Percentiles rank a stretch among this genome's conserved stretches.
Conservation (phyloP, 179 eudicot species). For the Spinacia oleracea region DNA sequence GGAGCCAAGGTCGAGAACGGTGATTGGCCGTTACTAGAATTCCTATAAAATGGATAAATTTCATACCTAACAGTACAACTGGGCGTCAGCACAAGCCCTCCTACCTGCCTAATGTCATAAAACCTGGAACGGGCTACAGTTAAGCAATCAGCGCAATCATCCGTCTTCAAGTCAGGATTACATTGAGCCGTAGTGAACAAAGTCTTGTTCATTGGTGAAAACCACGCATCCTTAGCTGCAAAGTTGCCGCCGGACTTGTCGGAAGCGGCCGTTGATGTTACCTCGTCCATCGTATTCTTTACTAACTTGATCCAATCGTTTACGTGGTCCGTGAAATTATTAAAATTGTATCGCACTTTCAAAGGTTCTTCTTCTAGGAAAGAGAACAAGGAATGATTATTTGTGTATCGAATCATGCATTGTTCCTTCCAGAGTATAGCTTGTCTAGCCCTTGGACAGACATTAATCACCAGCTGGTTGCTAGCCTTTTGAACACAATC, state of each 20-base stretch:
- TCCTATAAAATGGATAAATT: background rate
- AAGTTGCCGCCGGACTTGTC: background rate
- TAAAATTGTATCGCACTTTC: too few species aligned
- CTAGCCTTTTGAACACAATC: background rate
- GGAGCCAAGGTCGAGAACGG: too few species aligned
- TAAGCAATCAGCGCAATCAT: background rate
- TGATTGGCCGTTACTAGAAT: too few species aligned
- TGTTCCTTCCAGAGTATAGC: constrained; percentile 19
- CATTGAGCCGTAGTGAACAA: background rate
- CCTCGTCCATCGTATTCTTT: background rate
- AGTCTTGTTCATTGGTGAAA: background rate
- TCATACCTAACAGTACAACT: constrained; percentile 6
- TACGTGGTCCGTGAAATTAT: background rate
- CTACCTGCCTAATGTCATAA: background rate
- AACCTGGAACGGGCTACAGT: background rate
- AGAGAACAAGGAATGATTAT: constrained; percentile 4
- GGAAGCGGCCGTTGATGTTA: background rate
- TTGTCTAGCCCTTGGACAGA: constrained; percentile 2
- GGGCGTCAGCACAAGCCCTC: background rate
- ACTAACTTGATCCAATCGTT: background rate
- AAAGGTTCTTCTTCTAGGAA: background rate
- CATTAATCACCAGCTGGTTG: background rate
- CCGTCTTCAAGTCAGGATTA: background rate
- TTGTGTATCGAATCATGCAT: constrained; percentile 21
- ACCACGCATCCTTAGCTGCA: background rate